These are phyloP conservation scores for Didymellaceae sp. DNA, from an alignment of 2,329 filamentous ascomycete genomes.

Conservation along the genomic window DNA sequence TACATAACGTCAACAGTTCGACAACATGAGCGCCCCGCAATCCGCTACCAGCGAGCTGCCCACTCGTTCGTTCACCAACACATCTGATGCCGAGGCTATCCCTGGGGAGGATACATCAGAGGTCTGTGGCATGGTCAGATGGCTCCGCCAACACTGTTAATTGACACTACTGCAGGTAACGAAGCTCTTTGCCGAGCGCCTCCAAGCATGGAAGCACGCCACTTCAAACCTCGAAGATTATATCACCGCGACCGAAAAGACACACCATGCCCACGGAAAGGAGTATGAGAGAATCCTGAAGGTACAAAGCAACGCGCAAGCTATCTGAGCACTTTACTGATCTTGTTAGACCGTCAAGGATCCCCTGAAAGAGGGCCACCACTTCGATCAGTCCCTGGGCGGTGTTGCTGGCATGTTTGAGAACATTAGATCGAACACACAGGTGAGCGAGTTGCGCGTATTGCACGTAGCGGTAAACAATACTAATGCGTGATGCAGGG, in stretches of 20 bases:
- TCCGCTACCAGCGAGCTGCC: constrained; percentile 41
- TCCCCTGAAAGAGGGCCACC: constrained; percentile 85
- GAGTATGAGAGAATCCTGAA: constrained; percentile 96
- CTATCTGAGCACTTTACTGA: constrained; percentile 7
- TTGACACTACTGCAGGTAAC: constrained; percentile 40
- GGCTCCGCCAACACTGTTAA: too few relatives aligned
- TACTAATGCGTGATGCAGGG: constrained; percentile 58
- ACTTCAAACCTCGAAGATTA: constrained; percentile 92
- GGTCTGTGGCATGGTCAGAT: constrained; percentile 12
- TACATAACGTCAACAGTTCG: neutral
- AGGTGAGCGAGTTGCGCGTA: constrained; percentile 57
- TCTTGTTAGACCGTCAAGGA: constrained; percentile 76
- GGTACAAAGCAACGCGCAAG: constrained; percentile 51
- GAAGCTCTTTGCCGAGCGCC: constrained; percentile 78
- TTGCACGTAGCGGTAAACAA: neutral
- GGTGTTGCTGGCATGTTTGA: constrained; percentile 91
- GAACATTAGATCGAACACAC: constrained; percentile 90
- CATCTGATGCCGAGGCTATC: constrained; percentile 54
- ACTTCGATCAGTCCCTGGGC: constrained; percentile 90
- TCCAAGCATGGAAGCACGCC: constrained; percentile 96
- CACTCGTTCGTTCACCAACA: constrained; percentile 41
- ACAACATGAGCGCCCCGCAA: constrained; percentile 42
- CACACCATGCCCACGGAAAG: constrained; percentile 83
- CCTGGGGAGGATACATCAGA: constrained; percentile 59
- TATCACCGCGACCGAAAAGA: constrained; percentile 81